These are phyloP conservation scores for Talaromyces atroroseus DNA, from an alignment of 2,329 filamentous ascomycete genomes.

Conservation along the genomic window DNA sequence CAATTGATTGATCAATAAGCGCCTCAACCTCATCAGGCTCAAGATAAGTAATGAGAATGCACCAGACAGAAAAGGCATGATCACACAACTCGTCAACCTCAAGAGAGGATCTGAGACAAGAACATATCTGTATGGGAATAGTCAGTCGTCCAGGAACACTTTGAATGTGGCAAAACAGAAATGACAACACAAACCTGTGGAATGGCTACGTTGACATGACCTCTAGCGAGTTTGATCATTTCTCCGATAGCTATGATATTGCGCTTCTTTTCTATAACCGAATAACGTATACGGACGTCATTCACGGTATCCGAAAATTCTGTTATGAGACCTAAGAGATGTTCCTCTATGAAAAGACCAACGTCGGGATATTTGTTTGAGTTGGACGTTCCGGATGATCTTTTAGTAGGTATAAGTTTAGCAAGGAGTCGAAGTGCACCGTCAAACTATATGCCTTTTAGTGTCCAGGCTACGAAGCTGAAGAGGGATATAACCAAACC, in stretches of 20 bases:
- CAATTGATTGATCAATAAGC: slow-evolving; percentile 83
- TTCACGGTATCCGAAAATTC: slow-evolving; percentile 75
- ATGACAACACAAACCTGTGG: slow-evolving; percentile 61
- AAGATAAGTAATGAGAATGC: slow-evolving; percentile 67
- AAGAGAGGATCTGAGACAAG: slow-evolving; percentile 83
- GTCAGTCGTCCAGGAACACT: slow-evolving; percentile 8
- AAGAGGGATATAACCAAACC: slow-evolving; percentile 35
- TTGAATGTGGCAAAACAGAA: neutral
- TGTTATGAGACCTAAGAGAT: slow-evolving; percentile 82
- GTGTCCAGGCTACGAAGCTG: neutral
- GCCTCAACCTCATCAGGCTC: slow-evolving; percentile 72
- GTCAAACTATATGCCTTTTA: slow-evolving; percentile 35
- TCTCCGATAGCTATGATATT: slow-evolving; percentile 81
- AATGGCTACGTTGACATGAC: slow-evolving; percentile 69
- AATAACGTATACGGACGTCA: slow-evolving; percentile 55
- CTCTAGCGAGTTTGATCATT: slow-evolving; percentile 72
- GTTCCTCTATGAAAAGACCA: slow-evolving; percentile 70
- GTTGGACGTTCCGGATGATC: slow-evolving; percentile 38
- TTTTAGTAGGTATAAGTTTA: slow-evolving; percentile 47
- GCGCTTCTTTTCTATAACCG: slow-evolving; percentile 63
- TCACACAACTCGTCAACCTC: slow-evolving; percentile 68
- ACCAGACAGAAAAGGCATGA: slow-evolving; percentile 78
- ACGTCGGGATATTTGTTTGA: slow-evolving; percentile 54
- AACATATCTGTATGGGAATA: slow-evolving; percentile 61
- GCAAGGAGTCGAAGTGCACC: slow-evolving; percentile 49